Evolutionary conservation across 768 basidiomycete genomes (phyloP).

Genomic region (Tricholoma saponaceum): DNA sequence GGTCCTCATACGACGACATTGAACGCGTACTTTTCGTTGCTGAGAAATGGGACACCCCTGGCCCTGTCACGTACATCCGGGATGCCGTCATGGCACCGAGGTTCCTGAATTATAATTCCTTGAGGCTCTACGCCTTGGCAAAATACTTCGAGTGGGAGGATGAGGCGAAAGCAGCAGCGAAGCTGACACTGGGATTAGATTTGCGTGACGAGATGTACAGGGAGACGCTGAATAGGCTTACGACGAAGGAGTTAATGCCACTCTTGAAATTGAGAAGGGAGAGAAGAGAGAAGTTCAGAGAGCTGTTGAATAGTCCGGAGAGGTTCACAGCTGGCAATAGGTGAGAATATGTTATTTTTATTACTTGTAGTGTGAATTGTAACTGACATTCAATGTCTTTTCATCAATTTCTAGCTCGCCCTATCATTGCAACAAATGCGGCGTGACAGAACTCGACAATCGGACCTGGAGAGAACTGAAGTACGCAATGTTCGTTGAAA

Average conservation of each 20-base stretch:
- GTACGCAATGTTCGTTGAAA: conserved; percentile 49
- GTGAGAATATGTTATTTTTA: conserved; percentile 16
- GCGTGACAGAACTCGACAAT: conserved; percentile 49
- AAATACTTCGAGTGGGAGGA: conserved; percentile 60
- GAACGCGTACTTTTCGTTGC: conserved; percentile 55
- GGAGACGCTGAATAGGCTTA: conserved; percentile 40
- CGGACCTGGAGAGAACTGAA: conserved; percentile 61
- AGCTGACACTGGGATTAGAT: conserved; percentile 53
- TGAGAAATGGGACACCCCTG: conserved; percentile 70
- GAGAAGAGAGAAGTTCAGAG: conserved; percentile 47
- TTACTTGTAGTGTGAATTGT: not conserved
- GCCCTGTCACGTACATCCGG: conserved; percentile 53
- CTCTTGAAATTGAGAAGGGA: conserved; percentile 55
- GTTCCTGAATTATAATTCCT: conserved; percentile 40
- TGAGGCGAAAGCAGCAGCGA: conserved; percentile 53
- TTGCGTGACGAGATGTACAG: conserved; percentile 39
- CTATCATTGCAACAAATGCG: conserved; percentile 52
- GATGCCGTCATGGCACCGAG: conserved; percentile 43
- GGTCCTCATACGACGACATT: conserved; percentile 47
- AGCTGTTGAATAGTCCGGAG: conserved; percentile 53
- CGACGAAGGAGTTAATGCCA: conserved; percentile 47
- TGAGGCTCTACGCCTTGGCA: conserved; percentile 52
- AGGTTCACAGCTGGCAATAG: conserved; percentile 52
- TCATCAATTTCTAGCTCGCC: conserved; percentile 19
- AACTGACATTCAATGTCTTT: not conserved